Conservation (phyloP, 2,329 filamentous ascomycete genomes). For the Westerdykella sp. region DNA sequence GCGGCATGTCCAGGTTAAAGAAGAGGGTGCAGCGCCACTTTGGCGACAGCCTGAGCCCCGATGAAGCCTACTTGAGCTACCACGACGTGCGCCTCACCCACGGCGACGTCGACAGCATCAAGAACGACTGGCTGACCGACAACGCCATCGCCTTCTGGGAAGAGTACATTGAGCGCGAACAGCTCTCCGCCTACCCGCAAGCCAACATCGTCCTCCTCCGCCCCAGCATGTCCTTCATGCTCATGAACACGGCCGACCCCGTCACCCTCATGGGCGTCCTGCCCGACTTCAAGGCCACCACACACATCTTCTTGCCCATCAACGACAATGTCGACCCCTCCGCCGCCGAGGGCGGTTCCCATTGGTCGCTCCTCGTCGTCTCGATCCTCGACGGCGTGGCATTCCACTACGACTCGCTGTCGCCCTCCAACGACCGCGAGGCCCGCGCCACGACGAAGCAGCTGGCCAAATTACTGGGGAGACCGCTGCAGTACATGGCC, state of each 20-base stretch:
- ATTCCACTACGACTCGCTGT: constrained; percentile 93
- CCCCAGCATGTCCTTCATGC: constrained; percentile 85
- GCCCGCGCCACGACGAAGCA: constrained; percentile 64
- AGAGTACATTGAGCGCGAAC: constrained; percentile 89
- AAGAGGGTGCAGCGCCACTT: constrained; percentile 25
- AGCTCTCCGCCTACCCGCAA: constrained; percentile 70
- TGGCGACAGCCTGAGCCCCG: constrained; percentile 41
- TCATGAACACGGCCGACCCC: constrained; percentile 65
- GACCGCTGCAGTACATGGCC: constrained; percentile 67
- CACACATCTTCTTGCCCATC: constrained; percentile 92
- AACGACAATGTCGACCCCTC: constrained; percentile 77
- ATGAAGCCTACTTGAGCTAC: constrained; percentile 63
- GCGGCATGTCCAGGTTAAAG: constrained; percentile 13
- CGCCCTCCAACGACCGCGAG: constrained; percentile 67
- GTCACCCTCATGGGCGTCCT: constrained; percentile 59
- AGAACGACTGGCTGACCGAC: constrained; percentile 93
- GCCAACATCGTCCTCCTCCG: constrained; percentile 86
- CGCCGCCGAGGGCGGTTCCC: constrained; percentile 84
- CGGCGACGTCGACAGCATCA: constrained; percentile 82
- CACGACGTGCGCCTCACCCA: constrained; percentile 60
- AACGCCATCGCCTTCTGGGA: constrained; percentile 98
- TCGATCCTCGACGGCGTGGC: constrained; percentile 81
- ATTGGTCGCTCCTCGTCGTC: constrained; percentile 92
- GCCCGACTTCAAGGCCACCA: constrained; percentile 71
- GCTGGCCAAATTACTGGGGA: constrained; percentile 61